phyloP scores from a whole-genome alignment of 225 moss, liverwort and hornwort genomes.

The Bryum argenteum region DNA sequence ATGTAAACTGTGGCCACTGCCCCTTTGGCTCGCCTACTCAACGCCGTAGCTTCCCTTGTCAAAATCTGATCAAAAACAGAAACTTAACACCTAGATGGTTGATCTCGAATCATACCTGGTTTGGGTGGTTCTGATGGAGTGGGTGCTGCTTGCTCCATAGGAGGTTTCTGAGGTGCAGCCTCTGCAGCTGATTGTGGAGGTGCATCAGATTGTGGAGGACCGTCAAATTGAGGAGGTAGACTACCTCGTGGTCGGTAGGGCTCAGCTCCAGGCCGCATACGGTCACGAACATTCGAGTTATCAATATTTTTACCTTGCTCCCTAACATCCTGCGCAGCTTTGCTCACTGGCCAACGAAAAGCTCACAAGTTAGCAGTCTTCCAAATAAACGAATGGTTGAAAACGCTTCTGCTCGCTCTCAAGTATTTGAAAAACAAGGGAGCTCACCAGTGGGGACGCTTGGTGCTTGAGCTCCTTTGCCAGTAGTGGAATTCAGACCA shows the following conservation, averaged over 20 bases:
- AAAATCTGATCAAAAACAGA: too few species aligned
- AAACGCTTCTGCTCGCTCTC: background rate
- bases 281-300: slow-evolving; percentile 26
- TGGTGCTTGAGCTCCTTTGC: slow-evolving; percentile 40
- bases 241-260: slow-evolving; percentile 70
- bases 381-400: background rate
- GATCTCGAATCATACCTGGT: too few species aligned
- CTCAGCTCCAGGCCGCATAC: slow-evolving; percentile 80
- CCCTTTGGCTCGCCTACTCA: too few species aligned
- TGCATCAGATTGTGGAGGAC: slow-evolving; percentile 29
- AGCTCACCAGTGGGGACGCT: slow-evolving; percentile 30
- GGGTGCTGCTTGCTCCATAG: slow-evolving; percentile 18
- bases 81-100: too few species aligned
- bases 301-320: slow-evolving; percentile 32
- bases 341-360: slow-evolving; percentile 24
- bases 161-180: slow-evolving; percentile 29
- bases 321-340: slow-evolving; percentile 37
- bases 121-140: slow-evolving; percentile 26
- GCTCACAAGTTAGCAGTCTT: slow-evolving; percentile 12
- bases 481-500: slow-evolving; percentile 50
- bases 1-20: too few species aligned
- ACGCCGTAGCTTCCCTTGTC: too few species aligned
- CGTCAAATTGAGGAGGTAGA: slow-evolving; percentile 30
- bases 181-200: slow-evolving; percentile 10
- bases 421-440: background rate